Conservation (phyloP, 352 stramenopile species). For the Hyaloperonospora brassicae region DNA sequence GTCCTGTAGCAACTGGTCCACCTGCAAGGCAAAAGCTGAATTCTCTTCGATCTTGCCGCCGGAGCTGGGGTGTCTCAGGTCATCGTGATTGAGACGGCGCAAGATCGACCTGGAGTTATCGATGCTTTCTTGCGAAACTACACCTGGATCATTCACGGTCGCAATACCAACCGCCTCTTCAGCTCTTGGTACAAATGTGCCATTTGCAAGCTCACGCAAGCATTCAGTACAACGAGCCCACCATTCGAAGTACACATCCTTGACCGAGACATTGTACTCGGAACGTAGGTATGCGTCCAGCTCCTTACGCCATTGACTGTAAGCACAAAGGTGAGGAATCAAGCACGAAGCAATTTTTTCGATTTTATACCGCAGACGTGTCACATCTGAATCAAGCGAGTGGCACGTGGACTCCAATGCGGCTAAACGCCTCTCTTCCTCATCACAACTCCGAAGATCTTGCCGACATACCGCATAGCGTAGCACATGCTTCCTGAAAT, state of each 20-base stretch:
- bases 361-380: slow-evolving; percentile 20
- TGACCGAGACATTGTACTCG: slow-evolving; percentile 13
- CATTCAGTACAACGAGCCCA: slow-evolving; percentile 27
- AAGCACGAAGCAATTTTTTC: slow-evolving; percentile 25
- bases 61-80: neutral
- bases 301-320: slow-evolving; percentile 28
- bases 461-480: slow-evolving; percentile 9
- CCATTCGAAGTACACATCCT: slow-evolving; percentile 47
- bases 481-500: slow-evolving; percentile 20
- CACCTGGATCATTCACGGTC: neutral
- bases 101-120: slow-evolving; percentile 19
- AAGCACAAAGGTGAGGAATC: slow-evolving; percentile 33
- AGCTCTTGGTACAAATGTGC: neutral
- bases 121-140: slow-evolving; percentile 16
- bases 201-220: slow-evolving; percentile 8
- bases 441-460: slow-evolving; percentile 7
- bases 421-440: slow-evolving; percentile 18
- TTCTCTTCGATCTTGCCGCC: neutral
- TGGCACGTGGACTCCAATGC: slow-evolving; percentile 25
- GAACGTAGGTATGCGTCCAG: slow-evolving; percentile 32
- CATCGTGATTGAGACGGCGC: slow-evolving; percentile 7
- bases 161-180: slow-evolving; percentile 2
- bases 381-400: slow-evolving; percentile 29
- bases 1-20: slow-evolving; percentile 16
- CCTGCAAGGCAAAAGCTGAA: slow-evolving; percentile 8